These are phyloP conservation scores for Marsdenia floribunda DNA, from an alignment of 257 asterid genomes.

Conservation along the genomic window DNA sequence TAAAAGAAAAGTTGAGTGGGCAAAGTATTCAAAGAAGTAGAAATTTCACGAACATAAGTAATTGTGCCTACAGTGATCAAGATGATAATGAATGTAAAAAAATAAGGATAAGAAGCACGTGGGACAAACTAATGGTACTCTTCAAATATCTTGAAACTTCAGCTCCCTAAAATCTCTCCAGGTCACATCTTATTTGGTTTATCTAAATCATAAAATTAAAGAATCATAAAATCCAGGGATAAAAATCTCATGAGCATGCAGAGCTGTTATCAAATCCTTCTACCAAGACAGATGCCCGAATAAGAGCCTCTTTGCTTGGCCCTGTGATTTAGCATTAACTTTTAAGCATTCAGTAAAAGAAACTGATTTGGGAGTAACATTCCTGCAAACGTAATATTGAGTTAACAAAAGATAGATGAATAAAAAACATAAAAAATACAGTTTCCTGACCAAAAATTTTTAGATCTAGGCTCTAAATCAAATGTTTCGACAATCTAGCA, in stretches of 20 bases:
- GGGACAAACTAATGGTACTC: background rate
- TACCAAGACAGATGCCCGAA: background rate
- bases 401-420: background rate
- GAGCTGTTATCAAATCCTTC: background rate
- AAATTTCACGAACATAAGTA: background rate
- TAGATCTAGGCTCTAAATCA: conserved; percentile 4
- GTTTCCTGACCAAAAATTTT: background rate
- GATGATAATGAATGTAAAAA: background rate
- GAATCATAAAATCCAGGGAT: background rate
- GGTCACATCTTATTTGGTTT: background rate
- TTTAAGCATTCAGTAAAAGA: conserved; percentile 3
- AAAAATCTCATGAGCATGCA: background rate
- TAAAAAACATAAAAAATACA: background rate
- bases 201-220: background rate
- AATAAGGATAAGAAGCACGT: background rate
- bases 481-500: background rate
- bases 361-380: background rate
- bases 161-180: background rate
- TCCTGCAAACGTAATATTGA: background rate
- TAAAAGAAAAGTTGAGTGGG: background rate
- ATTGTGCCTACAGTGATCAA: background rate
- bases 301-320: background rate
- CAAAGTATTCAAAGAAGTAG: background rate
- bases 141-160: conserved; percentile 4
- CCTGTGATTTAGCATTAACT: background rate